A percentile compares a stretch with the other conserved stretches of the same genome.
phyloP scores from a whole-genome alignment of 345 rosid genomes.

The Eucalyptus tenuipes region DNA sequence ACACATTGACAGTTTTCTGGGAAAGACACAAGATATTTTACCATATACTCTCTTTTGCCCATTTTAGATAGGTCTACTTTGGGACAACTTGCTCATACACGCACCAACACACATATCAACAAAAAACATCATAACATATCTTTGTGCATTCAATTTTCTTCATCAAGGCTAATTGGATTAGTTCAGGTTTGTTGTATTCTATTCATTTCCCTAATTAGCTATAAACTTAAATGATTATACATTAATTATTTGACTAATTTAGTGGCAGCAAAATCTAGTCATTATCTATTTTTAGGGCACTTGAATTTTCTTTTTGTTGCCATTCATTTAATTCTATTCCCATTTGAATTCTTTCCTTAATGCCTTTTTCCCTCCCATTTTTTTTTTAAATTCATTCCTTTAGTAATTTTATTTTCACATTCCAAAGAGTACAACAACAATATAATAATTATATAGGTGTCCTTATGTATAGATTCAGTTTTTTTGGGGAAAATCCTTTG shows the following conservation, averaged over 20 bases:
- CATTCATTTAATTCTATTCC: too few species aligned
- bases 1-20: accelerated
- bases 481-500: too few species aligned
- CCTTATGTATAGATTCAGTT: too few species aligned
- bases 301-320: too few species aligned
- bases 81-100: not conserved
- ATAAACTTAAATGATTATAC: not conserved
- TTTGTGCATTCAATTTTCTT: not conserved
- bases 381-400: not conserved
- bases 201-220: not conserved
- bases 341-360: too few species aligned
- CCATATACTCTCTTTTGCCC: not conserved
- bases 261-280: too few species aligned
- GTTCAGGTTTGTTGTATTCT: not conserved
- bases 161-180: not conserved
- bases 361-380: accelerated
- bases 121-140: not conserved
- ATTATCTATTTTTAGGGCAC: not conserved
- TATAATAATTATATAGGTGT: too few species aligned
- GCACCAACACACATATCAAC: not conserved
- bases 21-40: not conserved
- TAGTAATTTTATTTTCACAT: too few species aligned
- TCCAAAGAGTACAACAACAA: too few species aligned
- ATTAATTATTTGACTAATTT: not conserved
- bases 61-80: not conserved